A percentile compares a stretch with the other conserved stretches of the same genome.
Conservation (phyloP, 768 basidiomycete species). For the Stropharia rugosoannulata region DNA sequence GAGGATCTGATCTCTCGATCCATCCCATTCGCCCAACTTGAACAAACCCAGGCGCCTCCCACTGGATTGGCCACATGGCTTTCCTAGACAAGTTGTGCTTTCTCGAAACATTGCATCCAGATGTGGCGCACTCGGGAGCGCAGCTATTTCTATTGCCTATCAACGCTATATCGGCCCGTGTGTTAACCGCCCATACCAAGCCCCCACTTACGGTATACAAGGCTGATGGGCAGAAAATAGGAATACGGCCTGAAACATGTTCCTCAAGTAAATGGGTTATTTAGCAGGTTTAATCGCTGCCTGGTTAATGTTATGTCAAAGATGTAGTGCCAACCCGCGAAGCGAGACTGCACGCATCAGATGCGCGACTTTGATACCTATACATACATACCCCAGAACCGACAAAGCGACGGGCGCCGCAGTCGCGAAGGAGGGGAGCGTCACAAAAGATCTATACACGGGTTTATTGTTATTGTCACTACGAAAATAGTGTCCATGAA, state of each 20-base stretch:
- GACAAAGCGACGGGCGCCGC: not conserved
- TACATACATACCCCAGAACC: not conserved
- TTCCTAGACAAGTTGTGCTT: not conserved
- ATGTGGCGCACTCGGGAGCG: not conserved
- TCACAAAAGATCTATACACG: not conserved
- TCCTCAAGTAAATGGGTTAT: not conserved
- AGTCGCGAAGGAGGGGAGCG: not conserved
- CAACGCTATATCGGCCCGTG: slow-evolving; percentile 1
- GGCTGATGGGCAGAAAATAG: not conserved
- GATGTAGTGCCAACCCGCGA: not conserved
- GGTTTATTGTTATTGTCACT: not conserved
- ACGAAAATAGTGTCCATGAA: not conserved
- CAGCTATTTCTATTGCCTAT: slow-evolving; percentile 1
- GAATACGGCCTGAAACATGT: not conserved
- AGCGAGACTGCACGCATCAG: not conserved
- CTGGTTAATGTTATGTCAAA: no score
- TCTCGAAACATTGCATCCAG: not conserved
- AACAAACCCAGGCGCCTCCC: not conserved
- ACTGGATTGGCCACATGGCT: not conserved
- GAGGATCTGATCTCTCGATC: no score
- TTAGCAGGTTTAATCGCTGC: no score
- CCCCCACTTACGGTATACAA: no score
- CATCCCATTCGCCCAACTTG: no score
- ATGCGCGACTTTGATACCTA: not conserved
- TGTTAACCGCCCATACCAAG: slow-evolving; percentile 1